phyloP scores from a whole-genome alignment of 257 asterid species.

The Solanum rostratum region DNA sequence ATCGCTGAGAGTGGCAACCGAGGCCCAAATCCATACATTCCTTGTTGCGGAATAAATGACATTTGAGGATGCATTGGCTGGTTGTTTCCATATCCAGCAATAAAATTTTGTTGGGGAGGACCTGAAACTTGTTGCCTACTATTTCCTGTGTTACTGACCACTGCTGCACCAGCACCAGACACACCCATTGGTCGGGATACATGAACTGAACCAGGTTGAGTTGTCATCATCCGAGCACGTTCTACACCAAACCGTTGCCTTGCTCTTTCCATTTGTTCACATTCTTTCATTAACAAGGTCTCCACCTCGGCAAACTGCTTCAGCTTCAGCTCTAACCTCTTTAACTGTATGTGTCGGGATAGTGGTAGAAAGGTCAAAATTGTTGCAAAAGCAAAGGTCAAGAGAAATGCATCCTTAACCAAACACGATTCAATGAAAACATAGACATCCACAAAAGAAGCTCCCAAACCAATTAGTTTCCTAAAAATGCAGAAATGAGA shows the following conservation, averaged over 20 bases:
- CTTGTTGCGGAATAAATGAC: conserved; percentile 64
- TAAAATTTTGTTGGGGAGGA: conserved; percentile 42
- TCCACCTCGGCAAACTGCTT: conserved; percentile 99
- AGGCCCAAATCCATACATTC: conserved; percentile 71
- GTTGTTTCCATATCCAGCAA: conserved; percentile 52
- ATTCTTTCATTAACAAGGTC: conserved; percentile 88
- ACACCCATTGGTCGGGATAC: conserved; percentile 42
- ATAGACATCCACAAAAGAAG: background rate
- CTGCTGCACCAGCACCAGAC: conserved; percentile 33
- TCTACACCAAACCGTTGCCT: conserved; percentile 70
- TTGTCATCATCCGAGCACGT: conserved; percentile 42
- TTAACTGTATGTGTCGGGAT: conserved; percentile 45
- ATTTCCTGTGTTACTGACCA: conserved; percentile 34
- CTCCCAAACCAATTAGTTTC: background rate
- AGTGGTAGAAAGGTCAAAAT: background rate
- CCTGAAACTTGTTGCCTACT: conserved; percentile 54
- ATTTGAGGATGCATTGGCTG: conserved; percentile 69
- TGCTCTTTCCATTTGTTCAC: conserved; percentile 84
- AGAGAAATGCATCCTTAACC: background rate
- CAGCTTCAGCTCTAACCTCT: conserved; percentile 91
- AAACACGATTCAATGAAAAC: background rate
- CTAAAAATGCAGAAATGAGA: background rate
- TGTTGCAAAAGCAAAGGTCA: background rate
- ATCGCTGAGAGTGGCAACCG: conserved; percentile 74
- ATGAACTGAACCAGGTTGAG: conserved; percentile 47